These are phyloP conservation scores for Aureobasidium sp. DNA, from an alignment of 2,329 filamentous ascomycete genomes.

Conservation along the genomic window DNA sequence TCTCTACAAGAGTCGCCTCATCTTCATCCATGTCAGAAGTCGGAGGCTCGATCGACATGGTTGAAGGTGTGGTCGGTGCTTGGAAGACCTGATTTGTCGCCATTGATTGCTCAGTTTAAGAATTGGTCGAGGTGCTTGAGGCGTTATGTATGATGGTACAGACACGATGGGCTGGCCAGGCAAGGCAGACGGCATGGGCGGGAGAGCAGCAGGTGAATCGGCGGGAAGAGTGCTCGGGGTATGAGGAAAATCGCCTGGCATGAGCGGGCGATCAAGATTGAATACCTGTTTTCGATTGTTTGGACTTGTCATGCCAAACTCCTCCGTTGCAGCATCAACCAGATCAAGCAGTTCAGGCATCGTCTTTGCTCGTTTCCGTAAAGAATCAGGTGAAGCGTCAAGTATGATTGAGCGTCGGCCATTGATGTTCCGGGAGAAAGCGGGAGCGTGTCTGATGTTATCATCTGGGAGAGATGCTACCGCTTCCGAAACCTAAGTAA, in stretches of 20 bases:
- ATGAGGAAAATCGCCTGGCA: background rate
- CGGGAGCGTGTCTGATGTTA: constrained; percentile 20
- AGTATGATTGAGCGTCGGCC: constrained; percentile 20
- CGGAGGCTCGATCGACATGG: background rate
- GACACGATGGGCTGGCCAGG: background rate
- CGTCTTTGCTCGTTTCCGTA: constrained; percentile 25
- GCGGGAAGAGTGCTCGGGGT: background rate
- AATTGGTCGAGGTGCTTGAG: background rate
- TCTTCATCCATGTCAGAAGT: background rate
- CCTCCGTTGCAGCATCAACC: constrained; percentile 31
- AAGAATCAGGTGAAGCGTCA: constrained; percentile 25
- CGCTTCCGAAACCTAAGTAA: constrained; percentile 22
- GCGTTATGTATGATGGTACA: background rate
- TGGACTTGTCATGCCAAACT: constrained; percentile 24
- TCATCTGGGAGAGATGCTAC: constrained; percentile 22
- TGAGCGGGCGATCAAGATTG: background rate
- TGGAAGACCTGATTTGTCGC: background rate
- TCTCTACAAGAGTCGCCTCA: constrained; percentile 2
- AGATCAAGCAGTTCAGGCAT: constrained; percentile 31
- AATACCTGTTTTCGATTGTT: background rate
- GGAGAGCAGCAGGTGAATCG: background rate
- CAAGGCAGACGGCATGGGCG: background rate
- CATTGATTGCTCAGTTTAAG: background rate
- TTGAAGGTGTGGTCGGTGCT: background rate
- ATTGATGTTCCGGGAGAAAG: constrained; percentile 4